Evolutionary conservation across 2,329 filamentous ascomycete species (phyloP), one percentile per base, ranked within the genome.

Genomic region (Monosporascus sp.): DNA sequence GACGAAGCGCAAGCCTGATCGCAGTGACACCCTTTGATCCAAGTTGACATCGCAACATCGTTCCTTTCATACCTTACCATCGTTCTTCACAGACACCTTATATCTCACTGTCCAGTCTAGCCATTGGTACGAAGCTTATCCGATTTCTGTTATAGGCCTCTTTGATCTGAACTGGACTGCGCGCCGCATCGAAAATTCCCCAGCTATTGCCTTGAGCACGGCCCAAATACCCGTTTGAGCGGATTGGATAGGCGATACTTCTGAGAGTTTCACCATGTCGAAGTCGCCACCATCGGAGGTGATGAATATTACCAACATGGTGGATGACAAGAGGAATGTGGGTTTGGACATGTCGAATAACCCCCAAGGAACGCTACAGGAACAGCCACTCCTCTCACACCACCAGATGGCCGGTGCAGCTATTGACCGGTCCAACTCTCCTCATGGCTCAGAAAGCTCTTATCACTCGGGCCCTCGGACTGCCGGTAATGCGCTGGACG

Each of bases 361-460:
- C 43, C 52, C 58, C 8, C 43, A 46, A n/a, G 59, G 57, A 17
- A 52, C 58, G 35, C 53, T 58, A 1, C 52, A 59, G 1, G 60
- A 66, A 22, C 64, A 64, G 8, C 60, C 62, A 37, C 54, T 65
- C 7, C 51, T 64, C 11, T 49, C 64, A 6, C 64, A 67, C 38
- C 62, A 60, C 3, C 65, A 68, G n/a, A 48, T 68, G 2, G 53
- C 62, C n/a, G 49, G 55, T 4, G 48, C 53, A 14, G 50, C 66
- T 17, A 75, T 82, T 63, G 80, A 83, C 52, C 77, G 80, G 53
- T 75, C 79, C 47, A 77, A 74, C 59, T 83, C 81, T 6, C 80
- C 81, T 9, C 81, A 84, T 67, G 79, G 79, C 52, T 83, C 81
- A 15, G 81, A 83, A 59, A 77, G 80, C 65, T 83, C 80, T 5